Evolutionary conservation across 768 basidiomycete species (phyloP), one percentile per base, ranked within the genome.

Genomic region (Suillus plorans): DNA sequence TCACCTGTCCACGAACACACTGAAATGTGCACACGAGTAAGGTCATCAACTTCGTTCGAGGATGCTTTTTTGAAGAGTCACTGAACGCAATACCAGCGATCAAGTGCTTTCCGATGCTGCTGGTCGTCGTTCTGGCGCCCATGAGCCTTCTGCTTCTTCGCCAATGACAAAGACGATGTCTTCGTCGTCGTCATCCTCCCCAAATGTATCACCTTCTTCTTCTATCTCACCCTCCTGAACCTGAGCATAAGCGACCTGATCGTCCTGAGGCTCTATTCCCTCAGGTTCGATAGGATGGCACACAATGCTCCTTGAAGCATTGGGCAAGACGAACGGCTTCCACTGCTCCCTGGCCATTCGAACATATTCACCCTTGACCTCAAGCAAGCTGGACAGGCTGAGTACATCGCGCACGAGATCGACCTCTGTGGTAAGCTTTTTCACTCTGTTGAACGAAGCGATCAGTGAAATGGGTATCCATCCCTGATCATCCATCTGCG

Each of bases 391-490:
- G 7, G 93, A 95, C 22, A 89, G 79, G 12, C 69, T 75, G 68
- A 96, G 81, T 14, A 90, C 88, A 39, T 94, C 92, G 57, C 79
- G 80, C 50, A 97, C 90, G 47, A 91, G 77, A 31, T 84, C 78
- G 25, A 74, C 66, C 60, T 89, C 85, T 60, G 71, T 71, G 8
- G 93, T 93, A 62, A 96, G 76, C 57, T 81, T 81, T 70, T 81
- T 84, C 63, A 97, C 85, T 49, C 95, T 89, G 70, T 92, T 93
- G 82, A 97, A 98, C 13, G 92, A 92, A 1, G 93, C 90, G 63
- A 98, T 83, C 60, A 95, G 79, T 16, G 84, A 69, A 55, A 96
- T 90, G 13, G 89, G 85, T 60, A 98, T 88, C 93, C 93, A 98
- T 12, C 95, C 95, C 63, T 84, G 80, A 5, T 85, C 81, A 74